Percentiles rank a stretch among this genome's conserved stretches.
Evolutionary conservation across 768 basidiomycete genomes (phyloP).

Genomic region (Hericium rajendrae): DNA sequence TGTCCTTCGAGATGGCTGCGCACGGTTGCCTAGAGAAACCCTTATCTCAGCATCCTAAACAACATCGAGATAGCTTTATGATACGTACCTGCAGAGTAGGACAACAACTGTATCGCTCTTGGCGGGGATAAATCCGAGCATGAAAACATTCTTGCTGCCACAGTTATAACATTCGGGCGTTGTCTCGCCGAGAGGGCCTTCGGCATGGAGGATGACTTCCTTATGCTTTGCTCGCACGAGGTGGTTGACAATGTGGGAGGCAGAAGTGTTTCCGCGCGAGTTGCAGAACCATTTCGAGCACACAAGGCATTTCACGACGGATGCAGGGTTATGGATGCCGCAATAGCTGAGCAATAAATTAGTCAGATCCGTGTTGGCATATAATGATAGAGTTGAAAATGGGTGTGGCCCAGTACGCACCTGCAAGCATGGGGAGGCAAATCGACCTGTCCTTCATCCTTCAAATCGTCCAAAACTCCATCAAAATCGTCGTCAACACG

Average conservation of each 20-base stretch:
- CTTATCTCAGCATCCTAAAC: slow-evolving; percentile 4
- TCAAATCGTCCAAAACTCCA: slow-evolving; percentile 80
- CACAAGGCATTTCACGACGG: slow-evolving; percentile 89
- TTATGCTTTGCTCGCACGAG: slow-evolving; percentile 98
- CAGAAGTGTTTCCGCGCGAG: slow-evolving; percentile 93
- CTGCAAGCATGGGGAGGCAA: slow-evolving; percentile 93
- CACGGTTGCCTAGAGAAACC: slow-evolving; percentile 75
- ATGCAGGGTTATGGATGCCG: slow-evolving; percentile 94
- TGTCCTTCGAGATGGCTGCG: slow-evolving; percentile 93
- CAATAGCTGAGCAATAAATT: slow-evolving; percentile 61
- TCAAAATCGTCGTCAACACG: slow-evolving; percentile 79
- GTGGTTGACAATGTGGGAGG: slow-evolving; percentile 98
- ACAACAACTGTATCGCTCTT: slow-evolving; percentile 99
- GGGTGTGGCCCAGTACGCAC: slow-evolving; percentile 28
- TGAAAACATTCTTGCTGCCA: slow-evolving; percentile 98
- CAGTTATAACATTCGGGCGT: slow-evolving; percentile 99
- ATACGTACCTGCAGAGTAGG: slow-evolving; percentile 80
- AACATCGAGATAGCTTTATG: neutral
- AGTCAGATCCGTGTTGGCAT: slow-evolving; percentile 3
- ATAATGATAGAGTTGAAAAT: neutral
- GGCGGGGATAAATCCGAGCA: slow-evolving; percentile 98
- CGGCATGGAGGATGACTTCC: slow-evolving; percentile 93
- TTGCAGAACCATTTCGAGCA: slow-evolving; percentile 99
- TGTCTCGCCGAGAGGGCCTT: slow-evolving; percentile 93
- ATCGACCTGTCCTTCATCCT: slow-evolving; percentile 70